Evolutionary conservation across 805 yeast genomes (phyloP), one percentile per base, ranked within the genome.

Genomic region (Aciculoconidium aculeatum): DNA sequence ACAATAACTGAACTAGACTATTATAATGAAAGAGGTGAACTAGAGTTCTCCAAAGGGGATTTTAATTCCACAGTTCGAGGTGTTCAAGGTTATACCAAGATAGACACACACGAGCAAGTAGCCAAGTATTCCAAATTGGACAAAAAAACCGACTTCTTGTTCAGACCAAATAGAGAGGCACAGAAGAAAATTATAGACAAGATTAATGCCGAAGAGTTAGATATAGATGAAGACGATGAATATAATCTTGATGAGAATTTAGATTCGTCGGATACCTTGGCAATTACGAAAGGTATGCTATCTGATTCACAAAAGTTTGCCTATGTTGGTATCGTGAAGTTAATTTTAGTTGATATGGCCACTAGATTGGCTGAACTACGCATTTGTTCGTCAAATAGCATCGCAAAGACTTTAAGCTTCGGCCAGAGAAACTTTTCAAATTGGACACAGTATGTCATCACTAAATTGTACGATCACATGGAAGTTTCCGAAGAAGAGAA

Each of bases 221-320:
- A 41, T 12, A 55, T 47, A 12, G 54, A 42, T 11, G 55, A 51
- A 9, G 61, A 52, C 11, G 44, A 41, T 6, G 55, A 50, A 12
- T 42, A 50, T 15, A 51, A 48, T 24, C 55, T 55, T 10, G 64
- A 55, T 37, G 78, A 61, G 17, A 52, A 52, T 15, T 25, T 63
- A 7, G 65, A 61, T 37, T 73, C 85, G 0, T 55, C 58, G n/a
- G 75, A 72, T 25, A 94, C 88, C 33, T 61, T 92, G 39, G 74
- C 75, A 31, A 72, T 90, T 1, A 92, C 96, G 4, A 85, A 79
- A 50, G 72, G 76, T 14, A 72, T 92, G 74, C 66, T 92, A 10
- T 67, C 77, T 6, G 97, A 86, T 11, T 65, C 80, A 10, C 96
- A 92, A 52, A 80, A 84, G 45, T 80, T 88, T 37, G 97, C 97